Conservation (phyloP, 345 rosid species). For the Gossypioides kirkii region DNA sequence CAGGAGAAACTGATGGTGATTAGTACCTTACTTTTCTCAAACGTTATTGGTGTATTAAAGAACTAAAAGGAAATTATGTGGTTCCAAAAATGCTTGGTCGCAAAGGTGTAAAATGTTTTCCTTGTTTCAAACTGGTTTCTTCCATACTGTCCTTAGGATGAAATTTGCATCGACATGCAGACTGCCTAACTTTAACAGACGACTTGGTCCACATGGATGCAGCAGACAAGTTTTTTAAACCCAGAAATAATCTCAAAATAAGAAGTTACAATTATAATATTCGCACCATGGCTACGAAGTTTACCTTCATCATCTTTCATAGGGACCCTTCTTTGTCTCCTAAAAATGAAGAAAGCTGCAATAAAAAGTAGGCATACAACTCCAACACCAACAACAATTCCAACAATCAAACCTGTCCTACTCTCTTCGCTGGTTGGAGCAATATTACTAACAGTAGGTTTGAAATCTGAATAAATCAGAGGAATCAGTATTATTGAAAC, state of each 20-base stretch:
- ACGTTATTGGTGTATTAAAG: background rate
- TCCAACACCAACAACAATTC: constrained; percentile 49
- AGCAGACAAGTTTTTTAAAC: background rate
- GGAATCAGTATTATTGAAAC: constrained; percentile 12
- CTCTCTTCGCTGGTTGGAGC: constrained; percentile 35
- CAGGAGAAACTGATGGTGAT: background rate
- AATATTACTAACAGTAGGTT: constrained; percentile 51
- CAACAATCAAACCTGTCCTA: constrained; percentile 47
- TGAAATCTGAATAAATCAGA: constrained; percentile 46
- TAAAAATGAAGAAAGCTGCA: constrained; percentile 29
- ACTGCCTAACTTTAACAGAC: background rate
- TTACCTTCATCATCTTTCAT: constrained; percentile 57
- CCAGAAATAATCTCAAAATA: background rate
- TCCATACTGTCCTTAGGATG: background rate
- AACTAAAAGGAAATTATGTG: background rate
- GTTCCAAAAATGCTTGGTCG: background rate
- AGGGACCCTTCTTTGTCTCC: constrained; percentile 29
- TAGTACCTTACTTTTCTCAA: background rate
- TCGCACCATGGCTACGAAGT: background rate
- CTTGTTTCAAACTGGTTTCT: background rate
- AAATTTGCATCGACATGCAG: background rate
- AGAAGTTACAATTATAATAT: constrained; percentile 3
- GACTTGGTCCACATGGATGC: background rate
- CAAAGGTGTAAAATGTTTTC: background rate
- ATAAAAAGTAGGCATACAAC: constrained; percentile 28